Percentiles rank a stretch among this genome's conserved stretches.
phyloP scores from a whole-genome alignment of 139 green algal species.

The Pseudopediastrum boryanum region DNA sequence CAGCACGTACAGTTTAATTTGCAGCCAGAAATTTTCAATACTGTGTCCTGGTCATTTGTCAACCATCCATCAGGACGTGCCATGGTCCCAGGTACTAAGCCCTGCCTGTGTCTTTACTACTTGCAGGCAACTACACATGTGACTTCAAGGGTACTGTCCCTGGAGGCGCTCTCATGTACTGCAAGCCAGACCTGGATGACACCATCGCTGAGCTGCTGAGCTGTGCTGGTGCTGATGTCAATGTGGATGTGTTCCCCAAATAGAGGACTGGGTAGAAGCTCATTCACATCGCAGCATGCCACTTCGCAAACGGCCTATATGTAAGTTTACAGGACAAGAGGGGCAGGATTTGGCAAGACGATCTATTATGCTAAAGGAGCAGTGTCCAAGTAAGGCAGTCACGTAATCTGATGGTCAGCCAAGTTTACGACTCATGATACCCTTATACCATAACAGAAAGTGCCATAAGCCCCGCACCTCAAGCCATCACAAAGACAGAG shows the following conservation, averaged over 20 bases:
- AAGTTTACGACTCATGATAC: neutral
- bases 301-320: neutral
- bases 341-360: neutral
- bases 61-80: no score
- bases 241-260: constrained; percentile 1
- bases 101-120: no score
- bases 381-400: neutral
- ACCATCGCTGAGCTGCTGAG: neutral
- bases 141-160: neutral
- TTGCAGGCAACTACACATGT: neutral
- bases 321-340: neutral
- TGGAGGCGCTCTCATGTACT: neutral
- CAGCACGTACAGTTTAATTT: no score
- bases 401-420: neutral
- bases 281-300: neutral
- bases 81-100: no score
- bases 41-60: no score
- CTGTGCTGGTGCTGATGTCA: constrained; percentile 4
- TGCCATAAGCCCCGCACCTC: no score
- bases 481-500: no score
- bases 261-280: neutral
- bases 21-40: no score
- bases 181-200: neutral
- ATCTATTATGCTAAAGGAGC: no score
- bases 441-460: no score